Conservation (phyloP, 345 rosid species). For the Citrus reticulata region DNA sequence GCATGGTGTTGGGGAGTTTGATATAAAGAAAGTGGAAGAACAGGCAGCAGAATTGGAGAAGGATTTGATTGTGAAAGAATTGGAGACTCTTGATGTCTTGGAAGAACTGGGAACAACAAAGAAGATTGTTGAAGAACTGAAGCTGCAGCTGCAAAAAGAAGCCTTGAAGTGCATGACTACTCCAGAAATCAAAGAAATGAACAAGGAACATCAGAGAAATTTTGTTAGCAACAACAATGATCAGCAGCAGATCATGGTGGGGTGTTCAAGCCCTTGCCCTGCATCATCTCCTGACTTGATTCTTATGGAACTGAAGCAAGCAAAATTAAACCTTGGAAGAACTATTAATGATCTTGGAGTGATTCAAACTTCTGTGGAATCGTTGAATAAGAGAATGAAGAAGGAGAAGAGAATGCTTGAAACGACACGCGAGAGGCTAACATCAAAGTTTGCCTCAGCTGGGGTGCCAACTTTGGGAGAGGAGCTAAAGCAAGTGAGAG, state of each 20-base stretch:
- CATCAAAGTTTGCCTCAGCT: slow-evolving; percentile 41
- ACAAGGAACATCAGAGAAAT: slow-evolving; percentile 36
- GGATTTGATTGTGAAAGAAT: slow-evolving; percentile 86
- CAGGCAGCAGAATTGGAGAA: slow-evolving; percentile 86
- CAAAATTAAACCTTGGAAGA: slow-evolving; percentile 77
- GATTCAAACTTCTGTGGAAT: slow-evolving; percentile 78
- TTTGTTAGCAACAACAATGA: slow-evolving; percentile 15
- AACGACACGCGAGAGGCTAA: slow-evolving; percentile 60
- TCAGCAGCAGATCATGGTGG: slow-evolving; percentile 16
- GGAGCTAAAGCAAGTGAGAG: slow-evolving; percentile 48
- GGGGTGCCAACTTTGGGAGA: slow-evolving; percentile 47
- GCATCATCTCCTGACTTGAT: slow-evolving; percentile 68
- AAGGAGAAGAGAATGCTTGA: slow-evolving; percentile 66
- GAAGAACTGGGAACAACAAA: slow-evolving; percentile 90
- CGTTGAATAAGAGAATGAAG: slow-evolving; percentile 75
- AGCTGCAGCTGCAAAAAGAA: slow-evolving; percentile 80
- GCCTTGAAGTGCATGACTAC: slow-evolving; percentile 58
- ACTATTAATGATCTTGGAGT: slow-evolving; percentile 76
- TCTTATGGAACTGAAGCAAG: slow-evolving; percentile 82
- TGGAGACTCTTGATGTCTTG: slow-evolving; percentile 85
- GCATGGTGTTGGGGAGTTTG: slow-evolving; percentile 57
- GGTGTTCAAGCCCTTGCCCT: slow-evolving; percentile 42
- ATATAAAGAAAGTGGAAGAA: slow-evolving; percentile 89
- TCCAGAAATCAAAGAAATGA: slow-evolving; percentile 61
- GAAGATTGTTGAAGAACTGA: slow-evolving; percentile 78